Percentiles rank a stretch among this genome's conserved stretches.
Evolutionary conservation across 495 filamentous ascomycete genomes (phyloP).

Genomic region (Talaromyces proteolyticus): DNA sequence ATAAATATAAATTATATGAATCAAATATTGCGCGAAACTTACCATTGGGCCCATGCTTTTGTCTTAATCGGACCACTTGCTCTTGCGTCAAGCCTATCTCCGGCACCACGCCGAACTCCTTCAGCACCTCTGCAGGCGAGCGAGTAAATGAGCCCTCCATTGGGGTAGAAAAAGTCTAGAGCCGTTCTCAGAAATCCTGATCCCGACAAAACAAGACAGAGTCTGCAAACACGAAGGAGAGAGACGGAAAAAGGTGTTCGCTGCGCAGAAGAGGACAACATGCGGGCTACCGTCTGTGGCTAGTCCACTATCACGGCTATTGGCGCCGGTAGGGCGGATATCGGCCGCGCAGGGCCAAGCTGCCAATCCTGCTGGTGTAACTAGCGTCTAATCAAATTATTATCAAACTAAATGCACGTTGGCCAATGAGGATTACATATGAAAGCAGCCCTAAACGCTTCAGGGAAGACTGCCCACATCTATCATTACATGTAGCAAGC

Average conservation of each 20-base stretch:
- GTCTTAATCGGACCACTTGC: slow-evolving; percentile 56
- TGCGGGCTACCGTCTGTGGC: no score
- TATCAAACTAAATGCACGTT: no score
- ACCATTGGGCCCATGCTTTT: slow-evolving; percentile 85
- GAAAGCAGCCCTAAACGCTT: no score
- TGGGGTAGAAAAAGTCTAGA: not conserved
- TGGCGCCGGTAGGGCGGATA: not conserved
- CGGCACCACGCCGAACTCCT: slow-evolving; percentile 64
- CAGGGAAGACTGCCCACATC: no score
- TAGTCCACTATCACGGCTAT: no score
- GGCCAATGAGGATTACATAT: no score
- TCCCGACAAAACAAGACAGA: slow-evolving; percentile 1
- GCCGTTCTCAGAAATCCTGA: slow-evolving; percentile 3
- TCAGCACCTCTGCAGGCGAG: slow-evolving; percentile 62
- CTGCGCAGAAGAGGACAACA: slow-evolving; percentile 4
- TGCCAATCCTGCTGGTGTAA: no score
- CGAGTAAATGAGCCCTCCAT: slow-evolving; percentile 82
- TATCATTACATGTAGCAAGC: no score
- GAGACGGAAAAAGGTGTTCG: slow-evolving; percentile 9
- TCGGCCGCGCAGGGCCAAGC: not conserved
- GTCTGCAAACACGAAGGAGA: slow-evolving; percentile 1
- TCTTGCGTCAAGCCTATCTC: slow-evolving; percentile 59
- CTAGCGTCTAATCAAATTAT: no score
- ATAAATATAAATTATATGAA: no score
- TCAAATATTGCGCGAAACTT: no score